Evolutionary conservation across 257 asterid species (phyloP), one percentile per base, ranked within the genome.

Genomic region (Cinchona pubescens): DNA sequence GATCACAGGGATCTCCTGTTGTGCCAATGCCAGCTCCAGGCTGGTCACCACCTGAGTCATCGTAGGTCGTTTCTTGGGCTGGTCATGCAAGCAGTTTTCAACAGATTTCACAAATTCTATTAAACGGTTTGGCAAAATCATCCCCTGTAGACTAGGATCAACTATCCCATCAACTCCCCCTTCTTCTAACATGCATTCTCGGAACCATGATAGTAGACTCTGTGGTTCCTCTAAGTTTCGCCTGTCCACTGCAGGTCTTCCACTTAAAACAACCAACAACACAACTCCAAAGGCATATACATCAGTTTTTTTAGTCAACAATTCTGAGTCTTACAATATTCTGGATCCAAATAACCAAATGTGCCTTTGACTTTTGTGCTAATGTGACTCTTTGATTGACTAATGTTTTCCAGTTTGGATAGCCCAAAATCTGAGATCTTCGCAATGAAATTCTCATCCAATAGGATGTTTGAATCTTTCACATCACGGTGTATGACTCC

Each of bases 231-330:
- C 81, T 2, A 55, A 25, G 11, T 32, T 56, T 37, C 59, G 38
- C 37, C 21, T 71, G 12, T 51, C 55, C 25, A 62, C 46, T 3
- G 76, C 73, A 10, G 73, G 81, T 35, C 68, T 73, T 27, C 82
- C 76, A 7, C 68, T 40, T 34, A 73, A 74, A n/a, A 79, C 78
- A 21, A 71, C 78, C 49, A 72, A 66, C 32, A 79, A 13, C 2
- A 79, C 79, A 2, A 79, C 55, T 0, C 83, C 83, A 48, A 79
- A 79, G 27, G 79, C 64, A 61, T 45, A 79, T 38, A 79, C 79
- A 48, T 79, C 82, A 1, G 46, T 40, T 79, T 73, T 79, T 59
- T n/a, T 55, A n/a, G 82, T 64, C 2, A 60, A 23, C 34, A n/a
- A n/a, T 34, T 56, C 7, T 10, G 25, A n/a, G 70, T 79, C 35